These are phyloP conservation scores for Aspergillus aculeatinus DNA, from an alignment of 2,329 filamentous ascomycete species.

Conservation along the genomic window DNA sequence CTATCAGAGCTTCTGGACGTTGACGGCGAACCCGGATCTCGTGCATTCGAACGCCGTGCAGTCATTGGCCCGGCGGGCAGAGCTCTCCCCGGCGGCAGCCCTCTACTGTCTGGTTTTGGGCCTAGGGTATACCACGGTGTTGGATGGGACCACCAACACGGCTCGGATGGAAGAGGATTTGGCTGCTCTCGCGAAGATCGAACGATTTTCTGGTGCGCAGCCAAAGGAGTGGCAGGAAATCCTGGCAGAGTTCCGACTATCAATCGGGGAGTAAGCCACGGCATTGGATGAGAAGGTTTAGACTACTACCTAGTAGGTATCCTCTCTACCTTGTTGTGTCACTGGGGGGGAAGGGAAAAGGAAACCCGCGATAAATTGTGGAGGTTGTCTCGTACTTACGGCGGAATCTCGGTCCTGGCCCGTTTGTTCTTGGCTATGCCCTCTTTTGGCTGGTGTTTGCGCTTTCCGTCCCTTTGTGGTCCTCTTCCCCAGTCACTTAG, in stretches of 20 bases:
- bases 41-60: conserved; percentile 50
- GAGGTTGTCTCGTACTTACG: neutral
- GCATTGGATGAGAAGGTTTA: neutral
- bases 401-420: neutral
- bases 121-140: conserved; percentile 49
- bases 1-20: conserved; percentile 63
- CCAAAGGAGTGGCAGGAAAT: conserved; percentile 53
- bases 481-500: neutral
- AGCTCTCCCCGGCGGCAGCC: conserved; percentile 49
- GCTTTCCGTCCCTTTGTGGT: neutral
- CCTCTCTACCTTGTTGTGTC: no score
- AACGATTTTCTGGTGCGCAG: conserved; percentile 46
- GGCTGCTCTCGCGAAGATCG: conserved; percentile 43
- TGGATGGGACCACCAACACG: conserved; percentile 58
- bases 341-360: no score
- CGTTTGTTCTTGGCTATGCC: neutral
- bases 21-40: conserved; percentile 58
- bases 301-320: neutral
- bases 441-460: neutral
- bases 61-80: conserved; percentile 47
- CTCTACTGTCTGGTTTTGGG: conserved; percentile 59
- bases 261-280: conserved; percentile 32
- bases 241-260: conserved; percentile 49
- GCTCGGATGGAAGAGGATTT: conserved; percentile 56
- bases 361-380: neutral